Evolutionary conservation across 345 rosid genomes (phyloP), one percentile per base, ranked within the genome.

Genomic region (Acer negundo): DNA sequence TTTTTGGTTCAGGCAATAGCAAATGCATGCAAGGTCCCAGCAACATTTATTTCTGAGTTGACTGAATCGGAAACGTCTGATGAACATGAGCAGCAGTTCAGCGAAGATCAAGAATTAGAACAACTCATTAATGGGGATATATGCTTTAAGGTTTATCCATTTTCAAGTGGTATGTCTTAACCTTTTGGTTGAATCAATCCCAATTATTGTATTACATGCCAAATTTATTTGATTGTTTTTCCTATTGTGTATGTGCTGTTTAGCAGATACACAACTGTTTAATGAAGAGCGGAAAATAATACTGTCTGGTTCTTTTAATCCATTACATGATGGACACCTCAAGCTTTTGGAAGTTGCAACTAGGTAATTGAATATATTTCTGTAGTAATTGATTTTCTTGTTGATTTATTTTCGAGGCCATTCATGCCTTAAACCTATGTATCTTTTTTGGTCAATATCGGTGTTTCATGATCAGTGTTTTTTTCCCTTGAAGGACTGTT

Each of bases 301-400:
- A 80, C 87, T 91, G 64, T 78, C 99, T 78, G 99, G 99, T 78
- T 92, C 97, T 51, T 96, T 96, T 86, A 91, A 96, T 73, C 99
- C 98, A 20, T 86, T 94, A 80, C 99, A 96, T 63, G 90, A 92
- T n/a, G 98, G 93, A 66, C 98, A 94, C 81, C 85, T 91, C 80
- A 84, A 90, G 92, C 98, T 96, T 70, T 83, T 96, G 89, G 97
- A 96, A 80, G 97, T 83, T 75, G 98, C 99, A 67, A 84, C 89
- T 73, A 91, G 98, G 98, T 95, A 87, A 35, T 75, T 80, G 65
- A 77, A 51, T 76, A 17, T 75, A 35, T 72, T 62, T 17, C 46
- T 62, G 19, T 46, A 44, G n/a, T 74, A 16, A 31, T 53, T 28
- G 46, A 47, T 64, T 19, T 1, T 9, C 1, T 74, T 74, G 26